phyloP scores from a whole-genome alignment of 2,329 filamentous ascomycete species.

The Ceratocystis diversiconidia region DNA sequence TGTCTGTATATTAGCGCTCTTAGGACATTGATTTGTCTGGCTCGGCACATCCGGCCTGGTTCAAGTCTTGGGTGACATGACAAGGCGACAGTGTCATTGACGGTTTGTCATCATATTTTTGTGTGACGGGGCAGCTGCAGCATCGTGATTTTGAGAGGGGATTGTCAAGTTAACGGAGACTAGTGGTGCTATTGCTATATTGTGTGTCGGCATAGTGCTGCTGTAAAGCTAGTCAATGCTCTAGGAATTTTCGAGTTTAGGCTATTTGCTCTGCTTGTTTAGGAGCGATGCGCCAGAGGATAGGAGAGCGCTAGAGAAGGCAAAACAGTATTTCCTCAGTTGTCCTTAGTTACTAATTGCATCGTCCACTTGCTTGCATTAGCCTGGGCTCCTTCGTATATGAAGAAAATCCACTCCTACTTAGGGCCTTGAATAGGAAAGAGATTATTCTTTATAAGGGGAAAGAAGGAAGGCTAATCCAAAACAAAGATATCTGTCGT shows the following conservation, averaged over 20 bases:
- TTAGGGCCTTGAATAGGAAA: not conserved
- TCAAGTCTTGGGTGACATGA: too few relatives aligned
- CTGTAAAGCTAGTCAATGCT: too few relatives aligned
- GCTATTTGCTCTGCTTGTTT: not conserved
- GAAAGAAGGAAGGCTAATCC: not conserved
- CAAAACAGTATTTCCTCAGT: not conserved
- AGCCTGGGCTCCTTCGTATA: not conserved
- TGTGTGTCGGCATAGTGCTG: too few relatives aligned
- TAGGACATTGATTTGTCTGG: not conserved
- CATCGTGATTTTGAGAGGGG: too few relatives aligned
- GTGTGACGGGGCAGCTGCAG: too few relatives aligned
- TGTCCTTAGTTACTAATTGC: not conserved
- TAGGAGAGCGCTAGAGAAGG: not conserved
- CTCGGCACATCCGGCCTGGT: not conserved
- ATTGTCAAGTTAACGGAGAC: too few relatives aligned
- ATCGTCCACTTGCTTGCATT: slow-evolving; percentile 3
- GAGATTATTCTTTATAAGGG: not conserved
- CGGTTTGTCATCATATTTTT: too few relatives aligned
- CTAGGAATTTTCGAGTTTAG: too few relatives aligned
- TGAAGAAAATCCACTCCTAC: not conserved
- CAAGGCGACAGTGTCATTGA: too few relatives aligned
- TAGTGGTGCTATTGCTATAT: too few relatives aligned
- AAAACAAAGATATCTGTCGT: not conserved
- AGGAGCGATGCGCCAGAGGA: not conserved
- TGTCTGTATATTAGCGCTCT: too few relatives aligned